Base-by-base conservation (phyloP, 2,329 filamentous ascomycete genomes). In the Paramyrothecium sp. region DNA sequence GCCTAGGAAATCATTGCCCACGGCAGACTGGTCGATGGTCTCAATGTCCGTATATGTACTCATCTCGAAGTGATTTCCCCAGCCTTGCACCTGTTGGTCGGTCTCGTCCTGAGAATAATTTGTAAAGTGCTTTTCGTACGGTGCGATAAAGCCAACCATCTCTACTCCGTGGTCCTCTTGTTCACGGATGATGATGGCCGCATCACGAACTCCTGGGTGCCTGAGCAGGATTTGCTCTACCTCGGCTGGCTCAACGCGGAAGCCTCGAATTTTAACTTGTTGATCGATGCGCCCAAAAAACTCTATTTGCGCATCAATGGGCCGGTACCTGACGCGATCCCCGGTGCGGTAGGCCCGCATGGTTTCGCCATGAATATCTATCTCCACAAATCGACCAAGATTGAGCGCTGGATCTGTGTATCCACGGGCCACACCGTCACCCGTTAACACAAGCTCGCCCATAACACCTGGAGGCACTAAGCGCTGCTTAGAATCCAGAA, bases 371-470 rank as follows among this genome's bases (percentile, higher is more conserved):
- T 22, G 41, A n/a, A 61, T 54, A 8, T n/a, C 54, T 11, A 60
- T 54, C 4, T 48, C 7, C 19, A 59, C 55, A 41, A 62, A 60
- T 19, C 62, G 57, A 17, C 53, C 55, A 4, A 20, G 13, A 38
- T 63, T 52, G 2, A n/a, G 58, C 19, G 38, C 44, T 21, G 53
- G 34, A 23, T 61, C 55, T 11, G 52, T 56, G 51, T 63, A 64
- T 7, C 62, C 62, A 13, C 62, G 55, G 5, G 59, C 61, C 2
- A 64, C 53, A 13, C 61, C 58, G 30, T 61, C 60, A 13, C 62
- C 62, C 13, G 58, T 58, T 22, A 64, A 50, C 1, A 64, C 57
- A 33, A 64, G 61, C 50, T 64, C 62, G 34, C 62, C 62, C 11
- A 62, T 41, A 1, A 59, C 59, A 19, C 62, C 62, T 11, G 56